phyloP scores from a whole-genome alignment of 371 early-diverging fungal species.

The Haplosporangium sp. region DNA sequence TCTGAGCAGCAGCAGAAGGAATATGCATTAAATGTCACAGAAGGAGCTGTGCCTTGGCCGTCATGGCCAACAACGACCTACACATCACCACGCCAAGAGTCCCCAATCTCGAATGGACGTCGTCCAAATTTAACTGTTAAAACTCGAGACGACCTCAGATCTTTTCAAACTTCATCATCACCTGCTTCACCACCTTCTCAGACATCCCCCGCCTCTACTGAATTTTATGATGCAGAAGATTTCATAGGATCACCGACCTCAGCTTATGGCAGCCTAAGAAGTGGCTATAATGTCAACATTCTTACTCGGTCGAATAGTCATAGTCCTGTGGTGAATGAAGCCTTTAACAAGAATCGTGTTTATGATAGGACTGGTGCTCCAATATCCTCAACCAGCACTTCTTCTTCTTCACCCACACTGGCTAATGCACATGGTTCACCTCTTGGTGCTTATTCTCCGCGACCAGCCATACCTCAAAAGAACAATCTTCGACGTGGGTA shows the following conservation, averaged over 20 bases:
- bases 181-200: not conserved
- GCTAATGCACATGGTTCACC: not conserved
- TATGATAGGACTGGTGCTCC: not conserved
- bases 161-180: not conserved
- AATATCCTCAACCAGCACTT: not conserved
- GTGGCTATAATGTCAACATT: not conserved
- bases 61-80: conserved; percentile 29
- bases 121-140: not conserved
- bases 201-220: not conserved
- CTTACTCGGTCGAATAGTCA: not conserved
- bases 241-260: conserved; percentile 9
- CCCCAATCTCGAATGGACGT: conserved; percentile 4
- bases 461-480: conserved; percentile 11
- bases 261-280: not conserved
- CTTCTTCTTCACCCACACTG: not conserved
- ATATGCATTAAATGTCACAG: not conserved
- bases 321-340: not conserved
- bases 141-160: not conserved
- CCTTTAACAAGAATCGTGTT: too few species aligned
- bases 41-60: conserved; percentile 43
- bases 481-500: conserved; percentile 10
- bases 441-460: not conserved
- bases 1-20: not conserved
- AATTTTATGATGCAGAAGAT: conserved; percentile 36
- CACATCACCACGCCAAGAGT: not conserved